Percentiles rank a stretch among this genome's conserved stretches.
Evolutionary conservation across 208 protist genomes (phyloP).

Genomic region (Leishmania aethiopica): DNA sequence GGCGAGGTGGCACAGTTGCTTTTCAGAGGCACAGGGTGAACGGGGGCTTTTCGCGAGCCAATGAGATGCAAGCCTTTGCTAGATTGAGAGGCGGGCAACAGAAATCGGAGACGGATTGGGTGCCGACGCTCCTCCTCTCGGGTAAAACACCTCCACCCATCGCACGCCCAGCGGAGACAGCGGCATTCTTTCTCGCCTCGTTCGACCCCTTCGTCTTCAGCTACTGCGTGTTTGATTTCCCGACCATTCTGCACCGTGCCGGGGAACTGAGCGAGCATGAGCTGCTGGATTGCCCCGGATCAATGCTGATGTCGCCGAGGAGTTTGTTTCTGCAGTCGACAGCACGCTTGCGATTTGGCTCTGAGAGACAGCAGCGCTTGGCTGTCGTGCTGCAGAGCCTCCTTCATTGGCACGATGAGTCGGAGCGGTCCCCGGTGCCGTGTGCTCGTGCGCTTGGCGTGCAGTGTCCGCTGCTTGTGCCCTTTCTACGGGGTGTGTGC

Average conservation of each 20-base stretch:
- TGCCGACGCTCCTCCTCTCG: conserved; percentile 6
- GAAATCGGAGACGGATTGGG: no score
- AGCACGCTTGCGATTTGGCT: conserved; percentile 15
- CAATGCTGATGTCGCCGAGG: conserved; percentile 33
- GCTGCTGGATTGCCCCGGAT: conserved; percentile 9
- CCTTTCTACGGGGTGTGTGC: conserved; percentile 44
- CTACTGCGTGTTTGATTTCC: conserved; percentile 49
- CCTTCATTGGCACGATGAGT: conserved; percentile 34
- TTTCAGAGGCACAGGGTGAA: no score
- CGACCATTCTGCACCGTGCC: conserved; percentile 28
- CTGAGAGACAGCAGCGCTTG: conserved; percentile 14
- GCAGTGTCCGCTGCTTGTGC: conserved; percentile 18
- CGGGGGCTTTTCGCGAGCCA: neutral
- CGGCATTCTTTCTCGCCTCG: conserved; percentile 19
- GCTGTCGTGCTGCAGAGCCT: conserved; percentile 20
- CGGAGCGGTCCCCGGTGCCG: conserved; percentile 13
- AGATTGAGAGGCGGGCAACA: neutral
- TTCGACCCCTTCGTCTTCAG: conserved; percentile 45
- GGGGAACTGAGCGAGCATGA: conserved; percentile 4
- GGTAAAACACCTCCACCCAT: conserved; percentile 23
- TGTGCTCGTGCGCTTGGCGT: neutral
- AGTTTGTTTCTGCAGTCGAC: conserved; percentile 17
- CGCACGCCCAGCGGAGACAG: conserved; percentile 31
- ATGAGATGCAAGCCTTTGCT: no score
- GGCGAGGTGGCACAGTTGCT: neutral